These are phyloP conservation scores for Deinandra increscens DNA, from an alignment of 129 eudicot genomes.

Conservation along the genomic window DNA sequence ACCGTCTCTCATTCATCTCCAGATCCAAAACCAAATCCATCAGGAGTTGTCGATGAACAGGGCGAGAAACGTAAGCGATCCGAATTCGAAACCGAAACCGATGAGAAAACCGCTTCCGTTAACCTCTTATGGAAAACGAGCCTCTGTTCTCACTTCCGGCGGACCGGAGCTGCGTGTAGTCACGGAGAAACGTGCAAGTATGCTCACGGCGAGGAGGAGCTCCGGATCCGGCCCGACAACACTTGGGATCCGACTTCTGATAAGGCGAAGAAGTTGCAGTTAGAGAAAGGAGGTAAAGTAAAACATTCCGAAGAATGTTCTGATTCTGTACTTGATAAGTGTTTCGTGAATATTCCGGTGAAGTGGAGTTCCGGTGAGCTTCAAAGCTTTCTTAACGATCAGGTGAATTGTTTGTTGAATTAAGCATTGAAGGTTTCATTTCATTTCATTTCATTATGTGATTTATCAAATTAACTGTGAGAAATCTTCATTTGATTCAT, in stretches of 20 bases:
- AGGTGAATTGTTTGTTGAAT: slow-evolving; percentile 34
- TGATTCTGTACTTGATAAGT: slow-evolving; percentile 47
- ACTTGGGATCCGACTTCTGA: slow-evolving; percentile 95
- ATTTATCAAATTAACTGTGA: not conserved
- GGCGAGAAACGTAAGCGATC: slow-evolving; percentile 68
- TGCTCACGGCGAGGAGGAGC: slow-evolving; percentile 89
- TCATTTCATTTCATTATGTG: not conserved
- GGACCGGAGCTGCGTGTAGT: slow-evolving; percentile 64
- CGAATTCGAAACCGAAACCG: slow-evolving; percentile 38
- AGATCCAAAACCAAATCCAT: slow-evolving; percentile 15
- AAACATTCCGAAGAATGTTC: slow-evolving; percentile 28
- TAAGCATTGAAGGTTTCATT: not conserved
- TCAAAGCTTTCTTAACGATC: slow-evolving; percentile 49
- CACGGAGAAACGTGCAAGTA: slow-evolving; percentile 77
- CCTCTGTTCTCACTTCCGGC: slow-evolving; percentile 79
- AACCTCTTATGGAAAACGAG: slow-evolving; percentile 76
- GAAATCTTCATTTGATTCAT: not conserved
- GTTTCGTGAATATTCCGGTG: slow-evolving; percentile 71
- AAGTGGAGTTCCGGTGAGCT: slow-evolving; percentile 69
- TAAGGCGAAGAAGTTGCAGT: slow-evolving; percentile 68
- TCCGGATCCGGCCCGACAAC: slow-evolving; percentile 61
- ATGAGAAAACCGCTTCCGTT: slow-evolving; percentile 23
- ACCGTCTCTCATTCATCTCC: slow-evolving; percentile 19
- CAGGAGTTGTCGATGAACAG: slow-evolving; percentile 12
- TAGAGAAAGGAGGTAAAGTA: slow-evolving; percentile 31